A percentile compares a stretch with the other conserved stretches of the same genome.
Conservation (phyloP, 345 rosid genomes). For the Ceriops decandra region DNA sequence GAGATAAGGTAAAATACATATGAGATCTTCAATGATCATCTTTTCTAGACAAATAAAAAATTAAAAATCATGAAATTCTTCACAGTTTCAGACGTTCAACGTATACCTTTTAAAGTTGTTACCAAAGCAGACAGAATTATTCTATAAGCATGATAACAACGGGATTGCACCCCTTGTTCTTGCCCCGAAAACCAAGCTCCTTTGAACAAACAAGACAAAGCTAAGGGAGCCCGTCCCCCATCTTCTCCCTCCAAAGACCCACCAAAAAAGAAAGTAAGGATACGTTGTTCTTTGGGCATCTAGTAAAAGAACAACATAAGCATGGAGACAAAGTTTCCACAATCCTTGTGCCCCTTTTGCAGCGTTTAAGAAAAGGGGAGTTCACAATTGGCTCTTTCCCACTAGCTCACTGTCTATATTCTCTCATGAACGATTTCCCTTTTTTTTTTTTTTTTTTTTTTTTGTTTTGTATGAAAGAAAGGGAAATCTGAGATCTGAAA, state of each 20-base stretch:
- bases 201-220: conserved; percentile 23
- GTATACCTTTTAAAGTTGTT: conserved; percentile 8
- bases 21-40: conserved; percentile 1
- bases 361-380: conserved; percentile 44
- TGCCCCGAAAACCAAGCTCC: conserved; percentile 10
- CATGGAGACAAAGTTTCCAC: conserved; percentile 45
- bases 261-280: conserved; percentile 10
- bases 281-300: conserved; percentile 16
- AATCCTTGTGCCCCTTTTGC: conserved; percentile 31
- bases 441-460: neutral
- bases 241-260: conserved; percentile 8
- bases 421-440: conserved; percentile 4
- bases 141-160: neutral
- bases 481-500: conserved; percentile 40
- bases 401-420: conserved; percentile 22
- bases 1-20: neutral
- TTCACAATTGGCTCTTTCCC: conserved; percentile 34
- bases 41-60: neutral
- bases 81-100: neutral
- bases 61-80: conserved; percentile 1
- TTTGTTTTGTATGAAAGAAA: conserved; percentile 46
- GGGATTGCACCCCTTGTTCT: conserved; percentile 11
- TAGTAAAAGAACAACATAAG: conserved; percentile 31
- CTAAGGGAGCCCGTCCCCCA: neutral
- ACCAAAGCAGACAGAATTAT: neutral